These are phyloP conservation scores for Microdochium trichocladiopsis DNA, from an alignment of 2,329 filamentous ascomycete species.

Conservation along the genomic window DNA sequence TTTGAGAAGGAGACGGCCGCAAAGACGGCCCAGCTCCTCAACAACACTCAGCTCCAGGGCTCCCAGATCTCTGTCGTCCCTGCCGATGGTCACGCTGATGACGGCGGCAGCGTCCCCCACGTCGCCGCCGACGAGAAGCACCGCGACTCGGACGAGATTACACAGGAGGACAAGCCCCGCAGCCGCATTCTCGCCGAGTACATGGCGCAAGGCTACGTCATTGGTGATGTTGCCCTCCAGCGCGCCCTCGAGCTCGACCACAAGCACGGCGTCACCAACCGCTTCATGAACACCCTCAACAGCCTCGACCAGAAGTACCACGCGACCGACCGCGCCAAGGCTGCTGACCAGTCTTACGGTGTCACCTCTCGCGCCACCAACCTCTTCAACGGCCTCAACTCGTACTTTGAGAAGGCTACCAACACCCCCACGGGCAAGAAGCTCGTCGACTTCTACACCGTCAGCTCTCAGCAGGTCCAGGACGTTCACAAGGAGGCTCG, in stretches of 20 bases:
- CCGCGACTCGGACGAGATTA: constrained; percentile 61
- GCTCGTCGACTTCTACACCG: constrained; percentile 79
- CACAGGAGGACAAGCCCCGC: constrained; percentile 95
- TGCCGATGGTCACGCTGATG: constrained; percentile 56
- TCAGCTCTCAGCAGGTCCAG: constrained; percentile 79
- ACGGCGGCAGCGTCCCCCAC: constrained; percentile 30
- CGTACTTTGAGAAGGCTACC: constrained; percentile 92
- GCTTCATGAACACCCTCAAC: constrained; percentile 71
- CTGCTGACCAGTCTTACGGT: constrained; percentile 78
- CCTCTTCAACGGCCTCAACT: constrained; percentile 59
- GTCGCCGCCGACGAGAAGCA: constrained; percentile 40
- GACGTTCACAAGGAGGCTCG: constrained; percentile 91
- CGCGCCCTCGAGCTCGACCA: constrained; percentile 81
- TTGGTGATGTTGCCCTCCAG: constrained; percentile 70
- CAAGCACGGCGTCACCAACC: constrained; percentile 76
- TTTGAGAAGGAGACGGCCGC: constrained; percentile 97
- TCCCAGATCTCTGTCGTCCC: constrained; percentile 74
- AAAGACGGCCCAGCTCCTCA: constrained; percentile 92
- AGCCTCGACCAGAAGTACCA: constrained; percentile 81
- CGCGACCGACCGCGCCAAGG: constrained; percentile 78
- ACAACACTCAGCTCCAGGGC: constrained; percentile 89
- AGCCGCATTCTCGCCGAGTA: constrained; percentile 93
- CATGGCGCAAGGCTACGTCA: constrained; percentile 85
- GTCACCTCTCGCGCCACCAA: constrained; percentile 66
- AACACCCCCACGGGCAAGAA: constrained; percentile 84